Base-by-base conservation (phyloP, 2,329 filamentous ascomycete species). In the Bisporella sp. region DNA sequence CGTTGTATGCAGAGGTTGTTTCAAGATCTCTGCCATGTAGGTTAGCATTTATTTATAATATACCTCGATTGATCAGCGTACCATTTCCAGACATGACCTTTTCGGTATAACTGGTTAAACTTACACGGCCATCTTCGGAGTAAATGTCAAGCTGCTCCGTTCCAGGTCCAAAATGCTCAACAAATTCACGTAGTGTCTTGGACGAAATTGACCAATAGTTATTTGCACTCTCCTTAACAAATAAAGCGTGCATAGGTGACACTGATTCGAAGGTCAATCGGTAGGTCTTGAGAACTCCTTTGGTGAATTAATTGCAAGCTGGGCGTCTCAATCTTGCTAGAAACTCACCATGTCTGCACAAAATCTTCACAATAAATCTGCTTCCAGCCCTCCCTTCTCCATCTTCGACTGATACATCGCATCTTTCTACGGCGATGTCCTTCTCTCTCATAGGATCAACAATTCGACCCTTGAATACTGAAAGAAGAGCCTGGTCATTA, bases 91-190 rank as follows among this genome's bases (percentile, higher is more conserved):
- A 84, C 50, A 82, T 77, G 6, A 85, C 81, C 69, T 89, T 91
- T 65, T 91, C 87, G 1, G 86, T 90, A 61, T 87, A 91, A 63
- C 86, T 90, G 30, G 86, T 88, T 60, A 92, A 88, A 51, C 87
- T 86, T 12, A 87, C 78, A 32, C 81, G 71, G 7, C 71, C 82
- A 44, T 85, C 79, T 48, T 87, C 81, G 9, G 84, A 82, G 62
- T 87, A 85, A 55, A 92, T 84, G 58, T 91, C 87, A 2, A 92
- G 76, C 57, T 90, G 84, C 65, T 92, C 87, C 32, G 88, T 89
- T 5, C 85, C 87, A 1, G 85, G 84, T 0, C 86, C 85, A 62
- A 91, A 91, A 62, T 89, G 87, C 53, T 91, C 87, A 68, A 88
- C 84, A 54, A 89, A 78, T 59, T 90, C 85, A 54, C 84, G 79